A percentile compares a stretch with the other conserved stretches of the same genome.
Evolutionary conservation across 257 asterid genomes (phyloP).

Genomic region (Anisodus tanguticus): DNA sequence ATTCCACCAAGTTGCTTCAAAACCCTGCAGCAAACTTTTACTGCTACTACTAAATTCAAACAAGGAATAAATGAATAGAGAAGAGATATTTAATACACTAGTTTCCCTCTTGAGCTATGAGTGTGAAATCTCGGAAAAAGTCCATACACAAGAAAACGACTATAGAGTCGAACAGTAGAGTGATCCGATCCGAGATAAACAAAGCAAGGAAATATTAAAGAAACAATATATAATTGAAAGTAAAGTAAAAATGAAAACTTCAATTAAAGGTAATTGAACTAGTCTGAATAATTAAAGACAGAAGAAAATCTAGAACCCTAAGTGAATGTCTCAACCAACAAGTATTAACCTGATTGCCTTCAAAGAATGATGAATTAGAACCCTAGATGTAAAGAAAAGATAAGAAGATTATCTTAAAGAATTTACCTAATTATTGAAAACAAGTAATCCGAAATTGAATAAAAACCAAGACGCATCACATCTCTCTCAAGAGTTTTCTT

Average conservation of each 20-base stretch:
- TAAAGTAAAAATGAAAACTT: neutral
- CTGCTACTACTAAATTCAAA: constrained; percentile 24
- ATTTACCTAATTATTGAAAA: neutral
- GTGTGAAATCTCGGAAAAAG: neutral
- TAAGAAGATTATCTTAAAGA: neutral
- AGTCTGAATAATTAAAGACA: neutral
- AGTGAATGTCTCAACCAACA: neutral
- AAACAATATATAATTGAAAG: neutral
- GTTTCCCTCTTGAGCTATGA: neutral
- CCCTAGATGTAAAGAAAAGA: neutral
- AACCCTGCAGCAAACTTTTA: neutral
- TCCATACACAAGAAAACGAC: neutral
- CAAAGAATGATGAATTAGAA: neutral
- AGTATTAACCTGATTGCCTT: neutral
- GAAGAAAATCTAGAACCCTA: neutral
- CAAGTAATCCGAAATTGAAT: too few relatives aligned
- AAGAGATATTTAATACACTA: neutral
- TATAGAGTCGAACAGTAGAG: neutral
- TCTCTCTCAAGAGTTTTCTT: neutral
- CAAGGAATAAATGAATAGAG: neutral
- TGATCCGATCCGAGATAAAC: neutral
- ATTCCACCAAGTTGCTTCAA: constrained; percentile 26
- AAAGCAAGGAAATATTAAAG: neutral
- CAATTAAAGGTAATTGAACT: neutral
- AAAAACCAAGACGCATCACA: neutral